Evolutionary conservation across 768 basidiomycete genomes (phyloP).

Genomic region (Trametes cingulata): DNA sequence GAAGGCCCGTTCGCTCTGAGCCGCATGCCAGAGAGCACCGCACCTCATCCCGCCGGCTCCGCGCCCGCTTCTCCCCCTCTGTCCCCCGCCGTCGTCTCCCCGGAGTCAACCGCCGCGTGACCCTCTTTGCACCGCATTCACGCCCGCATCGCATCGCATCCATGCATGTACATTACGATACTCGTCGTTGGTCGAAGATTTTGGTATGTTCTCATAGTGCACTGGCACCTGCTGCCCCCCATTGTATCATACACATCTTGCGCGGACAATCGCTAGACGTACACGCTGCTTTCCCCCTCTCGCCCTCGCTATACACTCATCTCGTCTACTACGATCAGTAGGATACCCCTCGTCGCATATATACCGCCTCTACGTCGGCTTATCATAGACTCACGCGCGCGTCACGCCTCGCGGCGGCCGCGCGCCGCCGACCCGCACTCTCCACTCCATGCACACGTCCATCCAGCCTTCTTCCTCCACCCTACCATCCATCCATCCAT

Average conservation of each 20-base stretch:
- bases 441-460: neutral
- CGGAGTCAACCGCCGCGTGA: neutral
- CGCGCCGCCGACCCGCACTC: neutral
- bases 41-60: neutral
- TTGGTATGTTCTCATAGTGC: neutral
- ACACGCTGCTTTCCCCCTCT: neutral
- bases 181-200: neutral
- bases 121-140: neutral
- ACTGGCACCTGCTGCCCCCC: too few relatives aligned
- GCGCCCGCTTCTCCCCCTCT: neutral
- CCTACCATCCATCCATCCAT: too few relatives aligned
- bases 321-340: neutral
- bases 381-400: neutral
- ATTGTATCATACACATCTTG: constrained; percentile 13
- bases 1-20: constrained; percentile 56
- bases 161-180: neutral
- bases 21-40: neutral
- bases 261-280: neutral
- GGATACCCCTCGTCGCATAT: neutral
- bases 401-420: neutral
- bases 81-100: neutral
- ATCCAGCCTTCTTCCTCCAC: too few relatives aligned
- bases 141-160: too few relatives aligned
- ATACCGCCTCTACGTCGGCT: neutral
- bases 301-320: too few relatives aligned